Evolutionary conservation across 306 rosid genomes (phyloP).

Genomic region (Herpetospermum pedunculosum): DNA sequence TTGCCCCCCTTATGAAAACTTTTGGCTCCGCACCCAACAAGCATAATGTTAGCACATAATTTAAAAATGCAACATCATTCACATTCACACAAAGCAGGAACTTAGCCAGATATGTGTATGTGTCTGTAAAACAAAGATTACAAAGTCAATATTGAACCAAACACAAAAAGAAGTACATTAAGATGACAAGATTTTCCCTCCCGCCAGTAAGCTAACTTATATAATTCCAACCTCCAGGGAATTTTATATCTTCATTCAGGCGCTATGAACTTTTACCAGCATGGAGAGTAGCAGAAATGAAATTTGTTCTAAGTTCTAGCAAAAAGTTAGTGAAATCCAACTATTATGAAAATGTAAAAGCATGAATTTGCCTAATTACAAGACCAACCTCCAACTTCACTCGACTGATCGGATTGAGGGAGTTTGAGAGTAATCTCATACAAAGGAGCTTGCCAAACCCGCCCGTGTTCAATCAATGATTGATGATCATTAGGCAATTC

Average conservation of each 20-base stretch:
- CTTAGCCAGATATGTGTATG: neutral
- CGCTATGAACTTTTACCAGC: neutral
- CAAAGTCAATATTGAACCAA: neutral
- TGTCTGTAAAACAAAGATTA: neutral
- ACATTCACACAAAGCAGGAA: neutral
- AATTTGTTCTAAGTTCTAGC: neutral
- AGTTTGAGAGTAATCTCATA: constrained; percentile 51
- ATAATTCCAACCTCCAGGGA: neutral
- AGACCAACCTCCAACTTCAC: constrained; percentile 36
- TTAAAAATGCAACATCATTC: neutral
- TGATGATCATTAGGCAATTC: constrained; percentile 16
- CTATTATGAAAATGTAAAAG: neutral
- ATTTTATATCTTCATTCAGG: neutral
- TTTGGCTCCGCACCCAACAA: neutral
- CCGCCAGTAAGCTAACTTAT: neutral
- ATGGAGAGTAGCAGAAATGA: neutral
- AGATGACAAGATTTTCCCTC: neutral
- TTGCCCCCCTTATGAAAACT: neutral
- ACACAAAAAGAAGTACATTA: neutral
- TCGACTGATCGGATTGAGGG: neutral
- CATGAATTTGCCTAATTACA: neutral
- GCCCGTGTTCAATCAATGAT: constrained; percentile 44
- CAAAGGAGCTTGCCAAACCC: constrained; percentile 39
- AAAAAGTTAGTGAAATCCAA: neutral
- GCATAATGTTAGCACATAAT: neutral